phyloP scores from a whole-genome alignment of 2,329 filamentous ascomycete genomes.

The Sphaerulina musiva region DNA sequence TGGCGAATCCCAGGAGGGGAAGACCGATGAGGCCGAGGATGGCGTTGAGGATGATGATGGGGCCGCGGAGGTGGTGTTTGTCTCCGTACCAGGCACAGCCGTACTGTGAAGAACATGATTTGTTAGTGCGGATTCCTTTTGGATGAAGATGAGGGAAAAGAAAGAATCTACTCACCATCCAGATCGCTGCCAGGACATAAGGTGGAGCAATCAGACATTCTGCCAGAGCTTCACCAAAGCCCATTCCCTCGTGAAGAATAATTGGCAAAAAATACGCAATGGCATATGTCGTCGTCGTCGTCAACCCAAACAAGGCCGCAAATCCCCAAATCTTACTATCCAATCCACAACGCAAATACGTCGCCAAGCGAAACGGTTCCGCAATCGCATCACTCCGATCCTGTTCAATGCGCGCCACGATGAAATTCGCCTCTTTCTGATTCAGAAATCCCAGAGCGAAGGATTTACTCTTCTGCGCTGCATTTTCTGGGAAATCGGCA shows the following conservation, averaged over 20 bases:
- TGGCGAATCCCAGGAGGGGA: constrained; percentile 31
- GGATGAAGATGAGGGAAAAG: neutral
- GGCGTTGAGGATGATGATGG: constrained; percentile 34
- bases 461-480: constrained; percentile 34
- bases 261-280: constrained; percentile 36
- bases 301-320: constrained; percentile 45
- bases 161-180: constrained; percentile 24
- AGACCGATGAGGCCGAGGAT: constrained; percentile 31
- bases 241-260: constrained; percentile 34
- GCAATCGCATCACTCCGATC: constrained; percentile 49
- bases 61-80: constrained; percentile 32
- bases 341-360: constrained; percentile 32
- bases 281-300: constrained; percentile 44
- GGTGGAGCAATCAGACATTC: constrained; percentile 33
- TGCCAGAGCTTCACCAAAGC: constrained; percentile 27
- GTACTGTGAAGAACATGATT: neutral
- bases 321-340: constrained; percentile 53
- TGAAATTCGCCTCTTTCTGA: constrained; percentile 42
- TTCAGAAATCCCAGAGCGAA: constrained; percentile 40
- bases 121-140: neutral
- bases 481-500: constrained; percentile 41
- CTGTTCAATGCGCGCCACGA: constrained; percentile 47
- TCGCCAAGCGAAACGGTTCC: constrained; percentile 42
- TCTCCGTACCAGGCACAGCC: constrained; percentile 29
- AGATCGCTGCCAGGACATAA: constrained; percentile 34